Conservation (phyloP, 2,329 filamentous ascomycete species). For the Rutstroemia sydowiana region DNA sequence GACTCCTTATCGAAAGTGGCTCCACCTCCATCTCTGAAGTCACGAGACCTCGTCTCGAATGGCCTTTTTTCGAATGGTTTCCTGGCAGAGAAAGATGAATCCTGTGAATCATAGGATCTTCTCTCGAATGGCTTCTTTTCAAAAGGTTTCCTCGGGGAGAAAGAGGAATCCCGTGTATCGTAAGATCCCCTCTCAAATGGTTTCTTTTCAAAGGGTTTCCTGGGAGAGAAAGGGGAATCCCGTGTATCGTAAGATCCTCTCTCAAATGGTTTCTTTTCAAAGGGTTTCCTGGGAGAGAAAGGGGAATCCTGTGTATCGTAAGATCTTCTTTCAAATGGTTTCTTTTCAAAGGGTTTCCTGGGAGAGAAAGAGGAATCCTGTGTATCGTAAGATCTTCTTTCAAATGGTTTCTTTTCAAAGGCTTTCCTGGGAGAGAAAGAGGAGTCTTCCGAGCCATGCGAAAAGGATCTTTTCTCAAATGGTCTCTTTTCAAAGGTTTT, state of each 20-base stretch:
- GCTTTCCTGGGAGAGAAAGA: too few relatives aligned
- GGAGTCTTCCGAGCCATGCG: too few relatives aligned
- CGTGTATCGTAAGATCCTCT: not conserved
- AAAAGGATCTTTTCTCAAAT: too few relatives aligned
- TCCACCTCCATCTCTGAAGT: not conserved
- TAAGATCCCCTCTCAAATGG: not conserved
- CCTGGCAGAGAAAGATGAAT: too few relatives aligned
- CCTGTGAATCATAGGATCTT: too few relatives aligned
- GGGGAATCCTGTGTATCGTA: not conserved
- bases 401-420: not conserved
- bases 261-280: not conserved
- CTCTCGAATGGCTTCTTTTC: too few relatives aligned
- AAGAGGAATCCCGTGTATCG: not conserved
- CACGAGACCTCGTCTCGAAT: too few relatives aligned
- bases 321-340: not conserved
- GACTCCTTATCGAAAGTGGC: not conserved
- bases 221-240: too few relatives aligned
- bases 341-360: not conserved
- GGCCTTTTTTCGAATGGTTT: too few relatives aligned
- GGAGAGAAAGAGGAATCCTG: too few relatives aligned
- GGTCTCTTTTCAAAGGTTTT: not conserved
- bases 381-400: not conserved
- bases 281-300: too few relatives aligned
- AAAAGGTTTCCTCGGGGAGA: too few relatives aligned
- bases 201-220: not conserved